Percentiles rank a stretch among this genome's conserved stretches.
These are phyloP conservation scores for Hymenoscyphus scutula DNA, from an alignment of 2,329 filamentous ascomycete genomes.

Conservation along the genomic window DNA sequence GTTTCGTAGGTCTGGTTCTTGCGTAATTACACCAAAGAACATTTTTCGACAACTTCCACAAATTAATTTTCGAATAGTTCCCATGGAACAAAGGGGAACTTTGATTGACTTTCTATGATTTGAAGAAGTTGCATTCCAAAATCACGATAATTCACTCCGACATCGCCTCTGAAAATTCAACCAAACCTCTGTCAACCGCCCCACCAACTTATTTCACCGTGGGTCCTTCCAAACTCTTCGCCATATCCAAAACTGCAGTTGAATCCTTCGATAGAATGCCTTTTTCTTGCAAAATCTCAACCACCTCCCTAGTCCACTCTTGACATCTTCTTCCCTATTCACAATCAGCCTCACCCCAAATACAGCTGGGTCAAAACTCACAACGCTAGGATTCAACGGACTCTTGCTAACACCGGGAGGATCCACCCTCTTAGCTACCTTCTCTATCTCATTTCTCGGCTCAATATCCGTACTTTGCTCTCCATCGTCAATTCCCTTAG, in stretches of 20 bases:
- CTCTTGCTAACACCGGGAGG: not conserved
- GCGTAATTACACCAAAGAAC: too few species aligned
- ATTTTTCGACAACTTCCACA: not conserved
- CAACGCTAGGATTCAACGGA: not conserved
- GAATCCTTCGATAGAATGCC: not conserved
- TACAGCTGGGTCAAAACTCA: not conserved
- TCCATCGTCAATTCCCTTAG: not conserved
- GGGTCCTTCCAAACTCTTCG: not conserved
- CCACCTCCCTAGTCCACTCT: slow-evolving; percentile 6
- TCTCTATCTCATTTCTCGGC: not conserved
- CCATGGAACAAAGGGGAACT: not conserved
- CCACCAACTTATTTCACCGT: not conserved
- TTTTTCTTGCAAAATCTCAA: not conserved
- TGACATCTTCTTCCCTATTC: slow-evolving; percentile 5
- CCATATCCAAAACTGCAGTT: not conserved
- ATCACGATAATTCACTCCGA: not conserved
- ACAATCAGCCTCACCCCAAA: not conserved
- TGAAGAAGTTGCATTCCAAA: not conserved
- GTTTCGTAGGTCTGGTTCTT: too few species aligned
- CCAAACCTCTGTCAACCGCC: not conserved
- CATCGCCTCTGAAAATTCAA: not conserved
- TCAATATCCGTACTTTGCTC: not conserved
- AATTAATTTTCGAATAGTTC: not conserved
- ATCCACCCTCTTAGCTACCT: not conserved
- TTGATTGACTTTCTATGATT: not conserved